Base-by-base conservation (phyloP, 345 rosid species). In the Capsella bursapastoris region DNA sequence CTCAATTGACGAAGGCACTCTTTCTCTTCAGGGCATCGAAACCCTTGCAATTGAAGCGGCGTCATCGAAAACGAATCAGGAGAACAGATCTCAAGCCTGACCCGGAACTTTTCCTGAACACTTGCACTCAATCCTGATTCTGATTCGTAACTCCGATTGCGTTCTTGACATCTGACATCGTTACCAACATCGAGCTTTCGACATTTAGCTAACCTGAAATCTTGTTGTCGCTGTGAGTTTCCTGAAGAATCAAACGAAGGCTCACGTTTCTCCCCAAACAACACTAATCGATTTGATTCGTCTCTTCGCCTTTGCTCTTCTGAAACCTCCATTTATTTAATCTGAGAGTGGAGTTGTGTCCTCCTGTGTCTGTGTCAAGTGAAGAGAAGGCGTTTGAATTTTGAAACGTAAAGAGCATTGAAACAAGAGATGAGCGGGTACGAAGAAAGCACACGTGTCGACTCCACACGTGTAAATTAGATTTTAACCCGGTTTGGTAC, bases 71-170 rank as follows among this genome's bases (percentile, higher is more conserved):
- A 94, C 63, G 93, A 88, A 76, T 94, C 93, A 29, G 95, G 90
- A 22, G 96, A 87, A 84, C 88, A 88, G 27, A 94, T 87, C 85
- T 94, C 98, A 53, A 94, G 89, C 79, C 87, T 82, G 76, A 80
- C 93, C 43, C 71, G 80, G 80, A 91, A 91, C 37, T 80, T 87
- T 43, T 80, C 84, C 27, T 79, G 59, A 29, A 70, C 61, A 3
- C 29, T 81, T 13, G 73, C 66, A 7, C 8, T 74, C 35, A 64
- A 74, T 53, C 57, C 73, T 28, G 76, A 66, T 22, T 66, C 53
- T 34, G 32, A 44, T 15, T 60, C 64, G 31, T 53, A n/a, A 22
- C 10, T 72, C 25, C 68, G 85, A 62, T 72, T 25, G 4, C 68
- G 14, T 31, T 80, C 79, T 47, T 77, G 57, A 48, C 9, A 44